phyloP scores from a whole-genome alignment of 2,329 filamentous ascomycete genomes.

The Blastomyces silverae region DNA sequence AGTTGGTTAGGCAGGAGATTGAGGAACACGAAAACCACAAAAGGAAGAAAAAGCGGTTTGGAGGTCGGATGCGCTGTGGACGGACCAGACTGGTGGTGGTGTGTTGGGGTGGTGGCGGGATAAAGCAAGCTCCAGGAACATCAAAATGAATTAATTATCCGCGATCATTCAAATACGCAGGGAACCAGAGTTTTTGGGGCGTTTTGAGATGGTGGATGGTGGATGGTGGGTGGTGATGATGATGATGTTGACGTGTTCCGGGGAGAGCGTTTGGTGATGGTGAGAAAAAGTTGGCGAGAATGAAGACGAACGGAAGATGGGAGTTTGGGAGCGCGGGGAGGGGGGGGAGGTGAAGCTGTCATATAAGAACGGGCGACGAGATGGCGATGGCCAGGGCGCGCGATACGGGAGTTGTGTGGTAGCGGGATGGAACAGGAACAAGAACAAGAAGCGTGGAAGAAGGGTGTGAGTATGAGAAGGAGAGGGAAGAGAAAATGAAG shows the following conservation, averaged over 20 bases:
- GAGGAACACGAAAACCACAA: constrained; percentile 1
- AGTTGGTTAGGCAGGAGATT: background rate
- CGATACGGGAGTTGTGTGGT: constrained; percentile 12
- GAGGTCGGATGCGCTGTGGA: background rate
- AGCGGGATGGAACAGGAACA: background rate
- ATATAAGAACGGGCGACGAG: constrained; percentile 5
- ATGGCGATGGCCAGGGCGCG: constrained; percentile 18
- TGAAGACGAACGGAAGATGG: constrained; percentile 12
- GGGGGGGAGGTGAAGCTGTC: background rate
- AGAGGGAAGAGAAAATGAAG: background rate
- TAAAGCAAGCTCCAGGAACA: background rate
- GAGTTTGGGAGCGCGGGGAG: background rate
- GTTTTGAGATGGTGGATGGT: background rate
- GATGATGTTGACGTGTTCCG: constrained; percentile 2
- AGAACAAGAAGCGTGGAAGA: background rate
- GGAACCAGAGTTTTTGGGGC: background rate
- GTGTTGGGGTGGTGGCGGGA: too few relatives aligned
- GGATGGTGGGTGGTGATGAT: background rate
- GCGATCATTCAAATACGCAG: background rate
- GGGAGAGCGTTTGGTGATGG: background rate
- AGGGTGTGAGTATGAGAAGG: background rate
- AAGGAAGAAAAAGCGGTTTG: background rate
- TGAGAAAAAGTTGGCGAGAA: background rate
- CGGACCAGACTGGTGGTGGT: background rate
- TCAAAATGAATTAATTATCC: background rate